These are phyloP conservation scores for Dendrobium catenatum DNA, from an alignment of 106 monocot genomes.

Conservation along the genomic window DNA sequence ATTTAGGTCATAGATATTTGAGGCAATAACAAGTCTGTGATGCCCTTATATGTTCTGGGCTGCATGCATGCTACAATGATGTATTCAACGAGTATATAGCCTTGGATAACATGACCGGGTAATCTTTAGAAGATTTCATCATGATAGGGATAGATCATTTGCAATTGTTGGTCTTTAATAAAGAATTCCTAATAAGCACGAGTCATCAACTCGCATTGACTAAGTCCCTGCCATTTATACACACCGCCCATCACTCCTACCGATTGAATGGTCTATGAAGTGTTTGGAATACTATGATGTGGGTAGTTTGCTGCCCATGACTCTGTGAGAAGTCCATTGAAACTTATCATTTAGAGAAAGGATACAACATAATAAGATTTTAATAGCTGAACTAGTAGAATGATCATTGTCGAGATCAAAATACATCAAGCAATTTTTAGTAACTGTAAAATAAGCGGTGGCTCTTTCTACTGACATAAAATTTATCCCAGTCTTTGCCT, in stretches of 20 bases:
- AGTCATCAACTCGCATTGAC: no score
- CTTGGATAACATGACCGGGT: not conserved
- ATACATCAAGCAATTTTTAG: no score
- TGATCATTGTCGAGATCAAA: not conserved
- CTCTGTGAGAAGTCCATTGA: not conserved
- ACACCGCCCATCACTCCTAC: not conserved
- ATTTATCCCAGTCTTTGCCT: not conserved
- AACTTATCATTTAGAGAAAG: not conserved
- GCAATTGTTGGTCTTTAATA: no score
- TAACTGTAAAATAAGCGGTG: not conserved
- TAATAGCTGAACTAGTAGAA: not conserved
- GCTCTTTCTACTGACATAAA: not conserved
- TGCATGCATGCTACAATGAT: not conserved
- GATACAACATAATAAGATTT: not conserved
- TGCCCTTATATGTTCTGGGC: no score
- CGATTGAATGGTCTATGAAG: not conserved
- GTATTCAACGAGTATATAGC: not conserved
- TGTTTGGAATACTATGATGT: not conserved
- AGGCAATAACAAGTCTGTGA: no score
- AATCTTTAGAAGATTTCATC: not conserved
- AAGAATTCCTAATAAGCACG: no score
- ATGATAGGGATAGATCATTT: no score
- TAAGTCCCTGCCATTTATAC: no score
- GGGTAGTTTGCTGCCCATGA: not conserved
- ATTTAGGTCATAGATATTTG: no score